These are phyloP conservation scores for Chaetomium sp. DNA, from an alignment of 2,329 filamentous ascomycete species.

Conservation along the genomic window DNA sequence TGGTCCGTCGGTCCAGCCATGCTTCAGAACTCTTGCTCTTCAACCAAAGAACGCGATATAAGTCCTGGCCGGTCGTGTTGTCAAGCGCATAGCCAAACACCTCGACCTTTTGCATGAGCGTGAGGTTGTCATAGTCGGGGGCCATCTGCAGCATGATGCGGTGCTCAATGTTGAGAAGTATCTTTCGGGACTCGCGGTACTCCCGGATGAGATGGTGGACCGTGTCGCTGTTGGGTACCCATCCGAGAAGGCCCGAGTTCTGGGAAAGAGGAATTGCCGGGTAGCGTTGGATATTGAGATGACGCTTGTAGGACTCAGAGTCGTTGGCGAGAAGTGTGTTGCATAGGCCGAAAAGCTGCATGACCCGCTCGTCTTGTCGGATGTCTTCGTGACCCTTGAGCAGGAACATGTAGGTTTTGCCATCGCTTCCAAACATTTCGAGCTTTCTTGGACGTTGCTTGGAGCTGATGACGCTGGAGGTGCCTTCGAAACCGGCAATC, in stretches of 20 bases:
- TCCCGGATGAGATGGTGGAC: constrained; percentile 94
- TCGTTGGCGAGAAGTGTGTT: constrained; percentile 93
- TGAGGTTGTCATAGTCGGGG: constrained; percentile 96
- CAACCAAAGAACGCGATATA: constrained; percentile 96
- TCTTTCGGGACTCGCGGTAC: constrained; percentile 94
- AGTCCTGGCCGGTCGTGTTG: constrained; percentile 96
- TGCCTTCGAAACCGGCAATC: constrained; percentile 84
- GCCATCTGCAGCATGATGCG: constrained; percentile 99
- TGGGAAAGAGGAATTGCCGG: constrained; percentile 96
- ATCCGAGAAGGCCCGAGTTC: constrained; percentile 89
- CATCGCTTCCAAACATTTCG: constrained; percentile 82
- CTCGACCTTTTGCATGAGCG: constrained; percentile 99
- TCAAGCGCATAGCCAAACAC: constrained; percentile 98
- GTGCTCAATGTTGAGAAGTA: constrained; percentile 97
- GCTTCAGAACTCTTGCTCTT: constrained; percentile 98
- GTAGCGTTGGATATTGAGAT: constrained; percentile 93
- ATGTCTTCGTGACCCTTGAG: constrained; percentile 99
- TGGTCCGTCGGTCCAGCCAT: constrained; percentile 96
- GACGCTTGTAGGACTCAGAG: constrained; percentile 92
- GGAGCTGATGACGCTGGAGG: constrained; percentile 87
- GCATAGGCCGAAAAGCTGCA: constrained; percentile 97
- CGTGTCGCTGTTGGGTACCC: constrained; percentile 97
- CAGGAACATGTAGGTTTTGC: constrained; percentile 76
- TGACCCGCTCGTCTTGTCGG: constrained; percentile 95
- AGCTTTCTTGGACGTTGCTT: constrained; percentile 94